Percentiles rank a stretch among this genome's conserved stretches.
phyloP scores from a whole-genome alignment of 345 rosid species.

The Arabis hirsuta region DNA sequence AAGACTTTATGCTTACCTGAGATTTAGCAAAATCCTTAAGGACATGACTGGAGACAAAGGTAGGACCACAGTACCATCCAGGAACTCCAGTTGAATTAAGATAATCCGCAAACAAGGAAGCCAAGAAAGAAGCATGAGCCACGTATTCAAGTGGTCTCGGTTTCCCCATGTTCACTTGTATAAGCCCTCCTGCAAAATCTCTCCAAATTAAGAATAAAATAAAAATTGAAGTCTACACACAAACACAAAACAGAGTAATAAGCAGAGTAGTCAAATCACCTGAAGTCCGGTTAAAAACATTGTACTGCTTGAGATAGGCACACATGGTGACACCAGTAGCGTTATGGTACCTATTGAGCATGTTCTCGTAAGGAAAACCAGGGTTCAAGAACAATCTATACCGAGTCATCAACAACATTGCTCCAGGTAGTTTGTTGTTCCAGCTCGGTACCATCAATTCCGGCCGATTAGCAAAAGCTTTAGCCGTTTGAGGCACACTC shows the following conservation, averaged over 20 bases:
- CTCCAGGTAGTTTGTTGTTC: constrained; percentile 93
- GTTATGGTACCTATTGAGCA: constrained; percentile 72
- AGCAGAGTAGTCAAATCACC: constrained; percentile 46
- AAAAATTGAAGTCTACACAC: background rate
- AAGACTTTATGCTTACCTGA: constrained; percentile 51
- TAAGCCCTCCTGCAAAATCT: constrained; percentile 64
- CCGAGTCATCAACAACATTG: constrained; percentile 83
- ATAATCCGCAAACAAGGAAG: constrained; percentile 77
- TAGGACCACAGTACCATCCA: constrained; percentile 68
- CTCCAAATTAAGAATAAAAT: too few relatives aligned
- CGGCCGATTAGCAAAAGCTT: constrained; percentile 52
- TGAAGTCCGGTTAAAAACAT: constrained; percentile 71
- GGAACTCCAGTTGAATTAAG: constrained; percentile 68
- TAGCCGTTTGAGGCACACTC: constrained; percentile 58
- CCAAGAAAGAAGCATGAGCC: constrained; percentile 76
- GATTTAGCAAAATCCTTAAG: constrained; percentile 67
- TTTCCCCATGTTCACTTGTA: constrained; percentile 57
- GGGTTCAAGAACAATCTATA: constrained; percentile 71
- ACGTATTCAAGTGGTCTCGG: constrained; percentile 69
- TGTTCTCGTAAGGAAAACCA: constrained; percentile 87
- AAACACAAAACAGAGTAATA: background rate
- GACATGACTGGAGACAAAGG: constrained; percentile 42
- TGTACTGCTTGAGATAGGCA: constrained; percentile 65
- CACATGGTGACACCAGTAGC: constrained; percentile 73
- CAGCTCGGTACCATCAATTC: constrained; percentile 60